Percentiles rank a stretch among this genome's conserved stretches.
Conservation (phyloP, 805 yeast species). For the Barnettozyma vustinii region DNA sequence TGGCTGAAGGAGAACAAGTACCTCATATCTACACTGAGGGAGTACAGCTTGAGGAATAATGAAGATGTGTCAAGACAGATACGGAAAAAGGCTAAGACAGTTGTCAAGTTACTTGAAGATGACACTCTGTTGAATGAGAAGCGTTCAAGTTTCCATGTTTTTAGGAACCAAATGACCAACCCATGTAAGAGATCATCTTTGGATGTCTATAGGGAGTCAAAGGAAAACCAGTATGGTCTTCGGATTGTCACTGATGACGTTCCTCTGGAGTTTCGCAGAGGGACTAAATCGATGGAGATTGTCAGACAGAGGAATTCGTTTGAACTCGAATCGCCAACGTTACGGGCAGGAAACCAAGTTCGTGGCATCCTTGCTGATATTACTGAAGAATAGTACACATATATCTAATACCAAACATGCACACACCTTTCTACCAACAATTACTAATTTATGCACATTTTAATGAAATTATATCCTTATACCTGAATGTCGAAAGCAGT, state of each 20-base stretch:
- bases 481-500: background rate
- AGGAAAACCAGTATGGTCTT: conserved; percentile 4
- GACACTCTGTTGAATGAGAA: conserved; percentile 33
- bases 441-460: too few relatives aligned
- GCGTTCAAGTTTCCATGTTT: conserved; percentile 35
- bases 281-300: conserved; percentile 28
- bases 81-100: conserved; percentile 32
- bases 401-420: background rate
- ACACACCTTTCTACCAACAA: too few relatives aligned
- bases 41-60: conserved; percentile 25
- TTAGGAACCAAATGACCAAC: conserved; percentile 37
- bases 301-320: background rate
- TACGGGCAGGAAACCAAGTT: conserved; percentile 1
- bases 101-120: conserved; percentile 28
- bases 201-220: conserved; percentile 13
- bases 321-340: conserved; percentile 4
- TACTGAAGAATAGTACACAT: conserved; percentile 14
- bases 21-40: conserved; percentile 24
- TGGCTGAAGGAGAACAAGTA: conserved; percentile 42
- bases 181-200: conserved; percentile 30
- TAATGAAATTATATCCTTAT: too few relatives aligned
- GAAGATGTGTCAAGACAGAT: conserved; percentile 31
- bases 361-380: conserved; percentile 16
- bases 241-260: conserved; percentile 5
- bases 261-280: conserved; percentile 12